Evolutionary conservation across 2,329 filamentous ascomycete genomes (phyloP).

Genomic region (Monosporascus sp.): DNA sequence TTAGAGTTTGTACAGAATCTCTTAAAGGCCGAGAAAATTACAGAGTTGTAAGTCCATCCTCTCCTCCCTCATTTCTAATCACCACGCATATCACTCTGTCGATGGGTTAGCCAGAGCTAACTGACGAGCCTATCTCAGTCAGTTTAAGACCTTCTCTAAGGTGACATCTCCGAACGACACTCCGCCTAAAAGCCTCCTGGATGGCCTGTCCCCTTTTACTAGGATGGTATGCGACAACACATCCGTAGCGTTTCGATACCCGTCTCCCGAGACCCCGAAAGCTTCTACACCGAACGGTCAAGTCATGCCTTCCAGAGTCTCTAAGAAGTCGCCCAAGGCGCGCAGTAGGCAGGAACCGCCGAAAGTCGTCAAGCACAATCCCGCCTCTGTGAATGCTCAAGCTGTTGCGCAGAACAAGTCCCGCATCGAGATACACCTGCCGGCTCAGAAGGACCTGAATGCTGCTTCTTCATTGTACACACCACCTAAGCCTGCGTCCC

Average conservation of each 20-base stretch:
- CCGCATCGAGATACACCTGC: constrained; percentile 23
- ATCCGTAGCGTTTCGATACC: constrained; percentile 33
- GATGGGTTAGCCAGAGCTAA: constrained; percentile 17
- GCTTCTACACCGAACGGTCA: constrained; percentile 23
- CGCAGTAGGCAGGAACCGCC: constrained; percentile 20
- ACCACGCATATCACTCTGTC: constrained; percentile 7
- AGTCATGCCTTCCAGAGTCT: constrained; percentile 16
- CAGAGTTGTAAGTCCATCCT: constrained; percentile 52
- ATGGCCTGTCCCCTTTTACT: constrained; percentile 45
- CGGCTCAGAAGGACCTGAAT: constrained; percentile 20
- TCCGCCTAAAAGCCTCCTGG: constrained; percentile 27
- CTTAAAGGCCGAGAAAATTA: constrained; percentile 64
- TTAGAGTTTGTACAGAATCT: constrained; percentile 71
- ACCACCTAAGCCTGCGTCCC: constrained; percentile 7
- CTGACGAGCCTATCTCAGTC: constrained; percentile 33
- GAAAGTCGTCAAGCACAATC: constrained; percentile 37
- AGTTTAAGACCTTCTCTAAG: constrained; percentile 50
- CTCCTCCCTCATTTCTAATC: not conserved
- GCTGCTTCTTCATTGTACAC: constrained; percentile 12
- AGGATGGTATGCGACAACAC: constrained; percentile 42
- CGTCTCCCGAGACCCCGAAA: constrained; percentile 30
- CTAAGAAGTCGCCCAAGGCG: constrained; percentile 26
- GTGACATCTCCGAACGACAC: constrained; percentile 20
- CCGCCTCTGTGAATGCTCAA: constrained; percentile 27
- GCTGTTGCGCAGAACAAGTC: constrained; percentile 21